Base-by-base conservation (phyloP, 2,329 filamentous ascomycete species). In the Calonectria crousiana region DNA sequence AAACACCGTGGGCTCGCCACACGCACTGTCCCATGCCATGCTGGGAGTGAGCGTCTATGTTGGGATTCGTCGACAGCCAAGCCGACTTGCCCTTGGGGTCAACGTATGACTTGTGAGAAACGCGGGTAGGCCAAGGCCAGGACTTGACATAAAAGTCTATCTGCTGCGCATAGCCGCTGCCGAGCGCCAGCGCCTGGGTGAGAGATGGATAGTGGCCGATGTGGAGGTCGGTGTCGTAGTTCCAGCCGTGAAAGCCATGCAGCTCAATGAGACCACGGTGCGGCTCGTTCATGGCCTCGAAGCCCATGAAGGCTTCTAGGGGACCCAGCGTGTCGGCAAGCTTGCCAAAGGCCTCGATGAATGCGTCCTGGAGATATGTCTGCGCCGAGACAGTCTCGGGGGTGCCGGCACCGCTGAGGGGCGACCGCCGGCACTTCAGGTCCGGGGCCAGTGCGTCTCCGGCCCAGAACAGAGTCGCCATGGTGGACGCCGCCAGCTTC, bases 201-300 rank as follows among this genome's bases (percentile, higher is more conserved):
- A 85, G 77, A 0, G 83, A 84, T 0, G 85, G 85, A 71, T 84
- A 86, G 56, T 85, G 79, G 4, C 85, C 85, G 38, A 87, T 84
- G 72, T 87, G 85, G 11, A 87, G 74, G 71, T 87, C 85, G 1
- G 85, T 86, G 9, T 85, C 85, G 71, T 87, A 86, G 74, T 86
- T 85, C 82, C 85, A 87, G 28, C 78, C 79, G 36, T 85, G 81
- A 16, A 86, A 84, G 38, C 82, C 81, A 36, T 84, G 83, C 5
- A 87, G 80, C 49, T 85, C 85, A 38, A 87, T 81, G 28, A 86
- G 82, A 6, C 85, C 85, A 1, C 85, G 84, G 71, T 86, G 84
- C 3, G 85, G 85, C 75, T 87, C 85, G 51, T 87, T 87, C 80
- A 87, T 84, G 10, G 84, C 83, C 71, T 87, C 85, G 56, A 86